Base-by-base conservation (phyloP, 257 asterid species). In the Solanum pimpinellifolium region DNA sequence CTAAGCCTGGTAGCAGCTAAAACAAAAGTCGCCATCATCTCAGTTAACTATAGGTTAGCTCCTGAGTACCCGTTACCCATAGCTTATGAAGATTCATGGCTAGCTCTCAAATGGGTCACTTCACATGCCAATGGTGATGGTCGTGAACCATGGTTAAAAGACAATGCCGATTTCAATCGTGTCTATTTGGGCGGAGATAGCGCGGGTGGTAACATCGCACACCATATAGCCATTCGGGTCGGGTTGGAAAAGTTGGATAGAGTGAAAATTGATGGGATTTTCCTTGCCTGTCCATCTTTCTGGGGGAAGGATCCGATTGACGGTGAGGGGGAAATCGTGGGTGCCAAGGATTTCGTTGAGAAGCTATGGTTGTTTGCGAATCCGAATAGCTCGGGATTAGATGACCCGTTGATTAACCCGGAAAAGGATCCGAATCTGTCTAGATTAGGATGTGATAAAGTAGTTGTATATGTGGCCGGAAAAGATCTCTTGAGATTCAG, bases 171-270 rank as follows among this genome's bases (percentile, higher is more conserved):
- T 89, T 84, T 90, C 8, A 47, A 86, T 8, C 92, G 92, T 1
- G 90, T 95, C 2, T 94, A 59, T 35, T 46, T 94, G 2, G 94
- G 92, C 1, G 98, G 98, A 9, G 98, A 95, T 37, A 93, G 98
- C 59, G 94, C 97, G 1, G 98, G 97, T 1, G 97, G 76, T 2
- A 95, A 89, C 83, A 86, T 95, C 10, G 93, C 94, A 0, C 97
- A 94, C 78, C 56, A 90, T 72, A 52, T 92, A 76, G 94, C 91
- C 0, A 46, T 92, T 29, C 91, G 91, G 82, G 76, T 89, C 33
- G 97, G 95, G 33, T 9, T 78, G 35, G 93, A 93, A 75, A 81
- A 86, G 0, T 44, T 89, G 35, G 87, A 35, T 0, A 91, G 91
- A 0, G 1, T 94, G 6, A 77, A 74, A 1, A n/a, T 95, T 8